A percentile compares a stretch with the other conserved stretches of the same genome.
Conservation (phyloP, 2,329 filamentous ascomycete genomes). For the Falciphora oryzae region DNA sequence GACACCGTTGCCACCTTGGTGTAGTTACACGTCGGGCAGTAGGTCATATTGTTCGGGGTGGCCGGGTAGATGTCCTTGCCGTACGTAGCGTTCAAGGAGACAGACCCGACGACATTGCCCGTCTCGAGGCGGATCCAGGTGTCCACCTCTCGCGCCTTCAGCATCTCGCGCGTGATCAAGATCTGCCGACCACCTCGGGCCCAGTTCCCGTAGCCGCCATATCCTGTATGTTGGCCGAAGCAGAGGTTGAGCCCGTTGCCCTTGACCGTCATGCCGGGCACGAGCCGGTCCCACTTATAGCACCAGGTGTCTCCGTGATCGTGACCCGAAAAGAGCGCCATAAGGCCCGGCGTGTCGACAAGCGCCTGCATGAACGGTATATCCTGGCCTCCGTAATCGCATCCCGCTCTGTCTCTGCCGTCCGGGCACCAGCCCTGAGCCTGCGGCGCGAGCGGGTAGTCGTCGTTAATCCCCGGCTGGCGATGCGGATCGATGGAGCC, state of each 20-base stretch:
- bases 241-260: constrained; percentile 30
- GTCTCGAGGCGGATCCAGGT: constrained; percentile 49
- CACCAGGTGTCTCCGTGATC: constrained; percentile 54
- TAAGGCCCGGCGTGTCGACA: constrained; percentile 39
- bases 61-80: constrained; percentile 39
- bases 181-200: constrained; percentile 49
- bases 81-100: constrained; percentile 47
- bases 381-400: constrained; percentile 38
- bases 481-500: constrained; percentile 18
- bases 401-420: constrained; percentile 19
- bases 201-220: constrained; percentile 64
- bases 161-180: constrained; percentile 25
- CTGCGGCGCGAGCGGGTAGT: constrained; percentile 25
- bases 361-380: constrained; percentile 52
- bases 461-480: constrained; percentile 30
- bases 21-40: constrained; percentile 7
- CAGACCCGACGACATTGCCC: constrained; percentile 34
- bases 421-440: constrained; percentile 27
- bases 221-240: constrained; percentile 61
- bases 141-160: constrained; percentile 26
- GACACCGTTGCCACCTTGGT: no score
- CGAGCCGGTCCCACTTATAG: constrained; percentile 26
- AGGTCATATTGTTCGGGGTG: constrained; percentile 21
- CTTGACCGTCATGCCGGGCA: constrained; percentile 21
- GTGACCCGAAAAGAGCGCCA: constrained; percentile 52